Evolutionary conservation across 208 protist genomes (phyloP), one percentile per base, ranked within the genome.

Genomic region (Blechomonas ayalai): DNA sequence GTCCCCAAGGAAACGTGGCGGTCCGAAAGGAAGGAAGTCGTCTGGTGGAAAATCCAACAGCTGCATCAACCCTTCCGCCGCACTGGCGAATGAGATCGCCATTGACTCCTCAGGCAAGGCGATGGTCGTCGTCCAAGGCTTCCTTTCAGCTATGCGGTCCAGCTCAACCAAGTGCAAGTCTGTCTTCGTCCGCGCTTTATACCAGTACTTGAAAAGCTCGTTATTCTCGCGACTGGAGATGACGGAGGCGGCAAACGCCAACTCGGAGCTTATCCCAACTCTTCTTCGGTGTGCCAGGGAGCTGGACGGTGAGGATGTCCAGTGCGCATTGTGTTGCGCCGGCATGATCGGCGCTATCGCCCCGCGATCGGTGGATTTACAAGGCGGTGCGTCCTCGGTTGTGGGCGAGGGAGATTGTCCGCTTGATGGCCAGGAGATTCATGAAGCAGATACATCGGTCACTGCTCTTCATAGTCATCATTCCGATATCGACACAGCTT

Each of bases 91-190:
- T 29, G 32, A 22, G 18, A 26, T 6, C 24, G 25, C 50, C n/a
- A 6, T 13, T 35, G 10, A 33, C 28, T 20, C 25, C 5, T 23
- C 47, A 10, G n/a, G 31, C 13, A 43, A 35, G 31, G 69, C 52
- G 6, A 46, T 36, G 3, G 38, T 57, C 20, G 48, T 80, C 41
- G 54, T 70, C 13, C 16, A 40, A 20, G 79, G 83, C 29, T 89
- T 92, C 27, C 40, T 77, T 2, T 67, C 69, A 18, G 68, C 89
- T 18, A 79, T 89, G 73, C 61, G 67, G 0, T 73, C 67, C 13
- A 74, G 79, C 55, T 83, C 75, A 0, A 61, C 56, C 23, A 86
- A 92, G 56, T 86, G 76, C 39, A 84, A 74, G 51, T 67, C 58
- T 4, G 58, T 87, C 9, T 92, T 89, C 65, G 67, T 89, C 12